Evolutionary conservation across 306 rosid genomes (phyloP).

Genomic region (Citrullus amarus): DNA sequence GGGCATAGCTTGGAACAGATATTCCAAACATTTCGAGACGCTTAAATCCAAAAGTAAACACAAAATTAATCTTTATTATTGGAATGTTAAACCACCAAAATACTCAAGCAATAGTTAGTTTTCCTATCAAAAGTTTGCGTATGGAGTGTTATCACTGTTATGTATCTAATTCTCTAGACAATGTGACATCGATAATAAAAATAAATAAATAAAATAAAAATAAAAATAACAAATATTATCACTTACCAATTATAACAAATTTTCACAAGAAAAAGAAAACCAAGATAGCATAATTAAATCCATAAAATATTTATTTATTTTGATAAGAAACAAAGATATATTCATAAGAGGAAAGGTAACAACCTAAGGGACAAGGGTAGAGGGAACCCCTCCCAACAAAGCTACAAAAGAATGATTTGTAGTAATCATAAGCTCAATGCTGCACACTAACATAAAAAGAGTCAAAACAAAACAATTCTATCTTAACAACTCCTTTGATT

Average conservation of each 20-base stretch:
- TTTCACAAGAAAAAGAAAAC: neutral
- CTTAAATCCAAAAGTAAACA: slow-evolving; percentile 34
- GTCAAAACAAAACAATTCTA: no score
- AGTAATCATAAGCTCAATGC: no score
- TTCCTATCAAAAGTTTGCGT: neutral
- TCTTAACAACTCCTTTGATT: no score
- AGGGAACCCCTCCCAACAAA: neutral
- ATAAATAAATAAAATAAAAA: no score
- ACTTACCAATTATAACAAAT: neutral
- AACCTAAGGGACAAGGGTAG: neutral
- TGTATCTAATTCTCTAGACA: neutral
- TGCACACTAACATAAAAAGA: no score
- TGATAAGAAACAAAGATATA: neutral
- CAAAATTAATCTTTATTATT: slow-evolving; percentile 14
- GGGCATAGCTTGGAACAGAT: slow-evolving; percentile 91
- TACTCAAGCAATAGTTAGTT: neutral
- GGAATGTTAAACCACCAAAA: neutral
- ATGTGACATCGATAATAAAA: neutral
- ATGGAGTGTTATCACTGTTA: neutral
- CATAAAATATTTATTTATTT: neutral
- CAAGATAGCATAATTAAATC: neutral
- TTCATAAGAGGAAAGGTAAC: neutral
- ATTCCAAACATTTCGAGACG: slow-evolving; percentile 71
- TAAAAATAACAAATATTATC: neutral
- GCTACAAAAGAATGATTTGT: neutral